phyloP scores from a whole-genome alignment of 1,139 yeast species.

The Arxiozyma slooffiae region DNA sequence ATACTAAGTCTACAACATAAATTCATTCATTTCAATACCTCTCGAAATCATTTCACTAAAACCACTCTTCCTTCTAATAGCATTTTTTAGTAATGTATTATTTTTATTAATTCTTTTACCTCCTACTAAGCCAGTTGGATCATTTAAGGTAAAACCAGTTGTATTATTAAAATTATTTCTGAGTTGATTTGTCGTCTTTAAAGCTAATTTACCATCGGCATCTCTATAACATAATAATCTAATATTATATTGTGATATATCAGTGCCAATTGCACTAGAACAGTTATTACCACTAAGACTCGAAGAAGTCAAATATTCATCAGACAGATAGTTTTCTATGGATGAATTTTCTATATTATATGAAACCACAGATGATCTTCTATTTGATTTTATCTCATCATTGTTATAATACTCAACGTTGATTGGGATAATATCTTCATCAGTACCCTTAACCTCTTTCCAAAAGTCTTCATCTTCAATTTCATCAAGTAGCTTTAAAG shows the following conservation, averaged over 20 bases:
- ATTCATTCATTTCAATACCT: constrained; percentile 27
- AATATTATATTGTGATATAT: constrained; percentile 14
- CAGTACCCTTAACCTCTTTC: constrained; percentile 23
- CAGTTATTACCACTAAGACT: constrained; percentile 1
- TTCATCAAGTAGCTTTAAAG: background rate
- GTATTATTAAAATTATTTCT: background rate
- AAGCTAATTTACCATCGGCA: constrained; percentile 25
- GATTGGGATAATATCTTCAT: background rate
- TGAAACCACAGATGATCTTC: constrained; percentile 1
- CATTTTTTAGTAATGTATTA: constrained; percentile 14
- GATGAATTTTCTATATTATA: constrained; percentile 2
- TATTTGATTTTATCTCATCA: constrained; percentile 1
- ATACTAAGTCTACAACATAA: constrained; percentile 22
- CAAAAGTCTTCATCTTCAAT: constrained; percentile 20
- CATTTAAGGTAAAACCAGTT: constrained; percentile 1
- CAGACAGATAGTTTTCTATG: constrained; percentile 16
- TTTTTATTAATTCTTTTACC: constrained; percentile 13
- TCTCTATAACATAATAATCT: constrained; percentile 24
- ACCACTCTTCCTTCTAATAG: constrained; percentile 28
- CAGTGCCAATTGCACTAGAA: constrained; percentile 5
- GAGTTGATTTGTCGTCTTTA: constrained; percentile 16
- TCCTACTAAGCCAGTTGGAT: constrained; percentile 9
- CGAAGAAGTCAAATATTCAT: constrained; percentile 9
- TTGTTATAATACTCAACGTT: constrained; percentile 1
- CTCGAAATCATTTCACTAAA: constrained; percentile 29